Evolutionary conservation across 2,329 filamentous ascomycete species (phyloP), one percentile per base, ranked within the genome.

Genomic region (Fusarium falciforme): DNA sequence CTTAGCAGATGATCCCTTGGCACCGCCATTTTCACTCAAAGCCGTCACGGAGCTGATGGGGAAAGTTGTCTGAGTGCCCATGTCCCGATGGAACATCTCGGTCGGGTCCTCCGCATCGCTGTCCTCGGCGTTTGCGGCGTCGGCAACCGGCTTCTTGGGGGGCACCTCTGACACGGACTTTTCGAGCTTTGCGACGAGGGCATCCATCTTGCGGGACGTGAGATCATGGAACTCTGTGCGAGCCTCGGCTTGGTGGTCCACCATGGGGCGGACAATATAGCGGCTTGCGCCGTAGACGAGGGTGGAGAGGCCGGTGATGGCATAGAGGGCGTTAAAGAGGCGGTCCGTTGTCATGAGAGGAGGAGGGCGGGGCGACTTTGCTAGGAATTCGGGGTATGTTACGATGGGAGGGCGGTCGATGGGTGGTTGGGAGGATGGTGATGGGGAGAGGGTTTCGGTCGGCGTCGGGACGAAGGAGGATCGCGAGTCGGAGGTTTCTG

Each of bases 71-170:
- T 96, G 94, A 1, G 93, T 93, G 72, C 93, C 93, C 68, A 94
- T 89, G 79, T 96, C 94, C 54, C 93, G 90, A 81, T 95, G 93
- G 83, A 94, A 96, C 71, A 95, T 89, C 81, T 96, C 93, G 1
- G 92, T 91, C 1, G 94, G 93, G 76, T 92, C 91, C 70, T 89
- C 88, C 67, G 84, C 86, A 29, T 87, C 87, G 77, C 85, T 87
- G 58, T 81, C 76, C 68, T 84, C 84, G 35, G 80, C 80, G 17
- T 75, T 72, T 22, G 72, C 62, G 16, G 71, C 66, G 10, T 65
- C 61, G 31, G 73, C 54, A 10, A 64, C 58, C 14, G 74, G 42
- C 49, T 79, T 75, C 64, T 79, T 77, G 6, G 80, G 72, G 6
- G 92, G 91, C 2, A 93, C 84, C 54, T 89, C 87, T 31, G 92